phyloP scores from a whole-genome alignment of 2,329 filamentous ascomycete genomes.

The Stemphylium vesicarium region DNA sequence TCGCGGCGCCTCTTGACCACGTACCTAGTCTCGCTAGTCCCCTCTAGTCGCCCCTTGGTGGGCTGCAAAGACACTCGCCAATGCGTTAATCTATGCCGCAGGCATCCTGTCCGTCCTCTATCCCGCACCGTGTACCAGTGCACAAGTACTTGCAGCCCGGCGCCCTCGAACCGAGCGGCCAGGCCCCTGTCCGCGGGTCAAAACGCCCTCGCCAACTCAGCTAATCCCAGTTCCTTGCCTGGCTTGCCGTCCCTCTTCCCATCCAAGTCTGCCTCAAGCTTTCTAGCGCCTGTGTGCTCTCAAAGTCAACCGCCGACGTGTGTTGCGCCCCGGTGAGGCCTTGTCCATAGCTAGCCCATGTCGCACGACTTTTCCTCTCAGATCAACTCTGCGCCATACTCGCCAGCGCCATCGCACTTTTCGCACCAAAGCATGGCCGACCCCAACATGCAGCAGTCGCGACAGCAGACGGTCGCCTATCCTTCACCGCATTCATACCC shows the following conservation, averaged over 20 bases:
- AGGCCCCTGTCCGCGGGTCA: conserved; percentile 25
- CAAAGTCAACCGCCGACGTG: conserved; percentile 17
- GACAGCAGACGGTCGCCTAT: conserved; percentile 47
- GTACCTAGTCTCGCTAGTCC: conserved; percentile 9
- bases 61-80: conserved; percentile 2
- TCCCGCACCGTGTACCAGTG: conserved; percentile 1
- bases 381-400: conserved; percentile 36
- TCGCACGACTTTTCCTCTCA: conserved; percentile 41
- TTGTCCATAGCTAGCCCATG: conserved; percentile 40
- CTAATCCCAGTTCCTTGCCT: conserved; percentile 28
- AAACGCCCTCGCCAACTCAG: conserved; percentile 27
- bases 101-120: not conserved
- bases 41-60: conserved; percentile 7
- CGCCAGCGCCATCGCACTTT: conserved; percentile 43
- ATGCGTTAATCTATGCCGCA: conserved; percentile 2
- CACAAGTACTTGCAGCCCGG: conserved; percentile 21
- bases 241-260: conserved; percentile 16
- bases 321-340: conserved; percentile 29
- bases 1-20: conserved; percentile 13
- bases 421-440: conserved; percentile 44
- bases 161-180: conserved; percentile 25
- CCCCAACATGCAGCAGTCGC: conserved; percentile 41
- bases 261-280: conserved; percentile 14
- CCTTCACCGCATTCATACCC: conserved; percentile 58
- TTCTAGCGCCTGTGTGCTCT: conserved; percentile 23